phyloP scores from a whole-genome alignment of 2,329 filamentous ascomycete species.

The Lecanicillium sp. region DNA sequence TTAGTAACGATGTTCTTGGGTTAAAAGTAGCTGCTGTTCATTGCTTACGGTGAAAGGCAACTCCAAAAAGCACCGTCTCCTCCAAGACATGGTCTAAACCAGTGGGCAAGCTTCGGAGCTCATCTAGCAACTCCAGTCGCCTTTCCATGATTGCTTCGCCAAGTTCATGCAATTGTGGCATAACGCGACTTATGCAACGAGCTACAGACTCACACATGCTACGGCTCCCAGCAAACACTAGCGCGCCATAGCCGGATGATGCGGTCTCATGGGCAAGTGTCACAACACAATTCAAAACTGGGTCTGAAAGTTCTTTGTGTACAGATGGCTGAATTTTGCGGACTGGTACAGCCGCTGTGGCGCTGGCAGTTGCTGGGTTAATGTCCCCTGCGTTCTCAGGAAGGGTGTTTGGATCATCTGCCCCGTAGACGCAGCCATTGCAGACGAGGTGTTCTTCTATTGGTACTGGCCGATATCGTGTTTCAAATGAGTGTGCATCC shows the following conservation, averaged over 20 bases:
- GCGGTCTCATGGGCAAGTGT: slow-evolving; percentile 62
- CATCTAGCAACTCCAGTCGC: slow-evolving; percentile 55
- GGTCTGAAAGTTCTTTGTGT: slow-evolving; percentile 54
- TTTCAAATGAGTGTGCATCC: slow-evolving; percentile 61
- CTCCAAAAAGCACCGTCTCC: slow-evolving; percentile 56
- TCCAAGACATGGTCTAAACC: slow-evolving; percentile 59
- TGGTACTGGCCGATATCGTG: slow-evolving; percentile 65
- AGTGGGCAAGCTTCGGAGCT: slow-evolving; percentile 55
- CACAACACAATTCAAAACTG: slow-evolving; percentile 62
- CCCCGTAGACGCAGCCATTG: slow-evolving; percentile 58
- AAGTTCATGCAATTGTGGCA: slow-evolving; percentile 44
- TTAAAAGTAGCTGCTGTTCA: neutral
- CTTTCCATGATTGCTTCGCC: slow-evolving; percentile 42
- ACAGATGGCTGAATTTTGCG: slow-evolving; percentile 46
- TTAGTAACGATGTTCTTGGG: neutral
- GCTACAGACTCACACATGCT: slow-evolving; percentile 60
- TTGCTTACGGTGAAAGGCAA: slow-evolving; percentile 63
- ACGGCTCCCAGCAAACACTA: slow-evolving; percentile 68
- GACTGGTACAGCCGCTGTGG: slow-evolving; percentile 27
- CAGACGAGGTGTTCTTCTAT: slow-evolving; percentile 68
- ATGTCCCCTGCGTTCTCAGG: slow-evolving; percentile 50
- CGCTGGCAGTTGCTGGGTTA: slow-evolving; percentile 25
- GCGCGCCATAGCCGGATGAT: slow-evolving; percentile 57
- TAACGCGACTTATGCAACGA: slow-evolving; percentile 56
- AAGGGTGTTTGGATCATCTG: slow-evolving; percentile 44